Evolutionary conservation across 352 stramenopile genomes (phyloP).

Genomic region (Phytophthora macrochlamydospora): DNA sequence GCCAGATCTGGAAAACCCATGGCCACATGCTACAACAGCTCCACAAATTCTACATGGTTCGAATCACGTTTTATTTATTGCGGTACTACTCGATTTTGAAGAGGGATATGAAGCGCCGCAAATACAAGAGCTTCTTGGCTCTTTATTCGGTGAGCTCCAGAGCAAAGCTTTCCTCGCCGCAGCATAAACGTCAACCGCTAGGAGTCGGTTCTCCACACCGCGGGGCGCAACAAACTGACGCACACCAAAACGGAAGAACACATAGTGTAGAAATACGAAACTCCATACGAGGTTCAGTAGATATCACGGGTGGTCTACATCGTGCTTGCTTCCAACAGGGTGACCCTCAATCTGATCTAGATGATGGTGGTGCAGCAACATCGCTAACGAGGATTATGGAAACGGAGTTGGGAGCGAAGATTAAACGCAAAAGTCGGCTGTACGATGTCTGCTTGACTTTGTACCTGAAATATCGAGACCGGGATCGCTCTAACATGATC

Average conservation of each 20-base stretch:
- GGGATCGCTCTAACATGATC: constrained; percentile 54
- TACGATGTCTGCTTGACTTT: constrained; percentile 61
- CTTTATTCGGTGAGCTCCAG: constrained; percentile 23
- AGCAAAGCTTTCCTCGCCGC: constrained; percentile 16
- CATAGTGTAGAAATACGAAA: constrained; percentile 5
- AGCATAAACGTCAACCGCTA: constrained; percentile 15
- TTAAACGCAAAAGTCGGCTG: constrained; percentile 65
- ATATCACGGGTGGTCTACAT: not conserved
- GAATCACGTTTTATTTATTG: constrained; percentile 55
- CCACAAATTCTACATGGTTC: constrained; percentile 67
- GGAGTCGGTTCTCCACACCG: constrained; percentile 1
- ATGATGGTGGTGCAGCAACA: constrained; percentile 5
- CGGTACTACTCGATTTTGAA: constrained; percentile 70
- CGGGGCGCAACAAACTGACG: constrained; percentile 15
- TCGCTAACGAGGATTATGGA: constrained; percentile 67
- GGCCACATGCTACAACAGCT: constrained; percentile 63
- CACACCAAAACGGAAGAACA: constrained; percentile 8
- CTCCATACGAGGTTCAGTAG: constrained; percentile 4
- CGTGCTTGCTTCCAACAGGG: constrained; percentile 1
- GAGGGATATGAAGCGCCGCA: constrained; percentile 45
- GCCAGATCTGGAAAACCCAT: constrained; percentile 46
- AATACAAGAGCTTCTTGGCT: constrained; percentile 42
- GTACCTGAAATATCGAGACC: constrained; percentile 63
- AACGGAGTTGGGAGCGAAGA: constrained; percentile 51
- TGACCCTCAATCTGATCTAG: constrained; percentile 10